Conservation (phyloP, 164 flowering plant species). For the Piper longum region DNA sequence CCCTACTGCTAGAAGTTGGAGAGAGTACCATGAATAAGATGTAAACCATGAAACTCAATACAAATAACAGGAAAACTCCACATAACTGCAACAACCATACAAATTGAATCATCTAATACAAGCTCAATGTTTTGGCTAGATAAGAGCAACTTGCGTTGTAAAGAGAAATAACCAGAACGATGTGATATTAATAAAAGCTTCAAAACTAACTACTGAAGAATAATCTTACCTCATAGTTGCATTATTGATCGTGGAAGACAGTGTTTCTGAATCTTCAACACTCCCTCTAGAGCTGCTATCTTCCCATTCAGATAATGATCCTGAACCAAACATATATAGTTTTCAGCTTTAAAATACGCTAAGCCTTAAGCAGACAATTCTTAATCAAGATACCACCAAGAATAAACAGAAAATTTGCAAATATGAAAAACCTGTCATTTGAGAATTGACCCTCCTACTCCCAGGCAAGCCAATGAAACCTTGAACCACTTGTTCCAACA, state of each 20-base stretch:
- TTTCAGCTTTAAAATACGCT: not conserved
- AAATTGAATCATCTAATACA: too few relatives aligned
- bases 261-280: not conserved
- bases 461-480: slow-evolving; percentile 53
- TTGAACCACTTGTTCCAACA: slow-evolving; percentile 49
- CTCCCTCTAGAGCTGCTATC: not conserved
- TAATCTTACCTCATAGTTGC: not conserved
- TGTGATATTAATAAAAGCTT: too few relatives aligned
- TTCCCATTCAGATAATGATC: slow-evolving; percentile 15
- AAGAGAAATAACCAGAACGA: too few relatives aligned
- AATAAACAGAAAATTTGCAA: not conserved
- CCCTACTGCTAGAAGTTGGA: too few relatives aligned
- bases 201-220: too few relatives aligned
- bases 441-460: slow-evolving; percentile 48
- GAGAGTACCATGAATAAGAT: too few relatives aligned
- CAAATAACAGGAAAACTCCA: too few relatives aligned
- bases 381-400: too few relatives aligned
- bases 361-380: not conserved
- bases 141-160: too few relatives aligned
- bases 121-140: too few relatives aligned
- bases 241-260: not conserved
- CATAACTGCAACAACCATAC: too few relatives aligned
- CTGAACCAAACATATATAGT: slow-evolving; percentile 16
- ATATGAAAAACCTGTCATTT: slow-evolving; percentile 47
- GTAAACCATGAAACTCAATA: too few relatives aligned